Evolutionary conservation across 225 moss, liverwort and hornwort genomes (phyloP).

Genomic region (Sphagnum contortum): DNA sequence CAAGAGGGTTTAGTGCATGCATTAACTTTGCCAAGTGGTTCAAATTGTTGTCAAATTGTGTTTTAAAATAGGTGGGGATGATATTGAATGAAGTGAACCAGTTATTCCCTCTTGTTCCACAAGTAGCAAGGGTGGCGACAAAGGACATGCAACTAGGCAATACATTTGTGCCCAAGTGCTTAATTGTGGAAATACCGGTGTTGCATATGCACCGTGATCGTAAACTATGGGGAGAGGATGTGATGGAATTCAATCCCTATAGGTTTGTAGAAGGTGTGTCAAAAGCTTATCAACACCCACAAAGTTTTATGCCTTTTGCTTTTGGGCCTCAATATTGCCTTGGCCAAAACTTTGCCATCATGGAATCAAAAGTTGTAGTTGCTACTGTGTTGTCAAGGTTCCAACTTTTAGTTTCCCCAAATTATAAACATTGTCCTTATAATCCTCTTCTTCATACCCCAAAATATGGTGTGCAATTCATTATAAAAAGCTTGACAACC

Average conservation of each 20-base stretch:
- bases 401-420: not conserved
- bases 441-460: too few species aligned
- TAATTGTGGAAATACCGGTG: slow-evolving; percentile 18
- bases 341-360: slow-evolving; percentile 25
- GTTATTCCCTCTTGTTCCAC: slow-evolving; percentile 20
- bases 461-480: too few species aligned
- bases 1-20: too few species aligned
- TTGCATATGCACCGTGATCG: slow-evolving; percentile 19
- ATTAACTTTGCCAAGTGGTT: too few species aligned
- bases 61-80: slow-evolving; percentile 45
- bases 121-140: slow-evolving; percentile 9
- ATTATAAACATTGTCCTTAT: too few species aligned
- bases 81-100: slow-evolving; percentile 28
- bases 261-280: slow-evolving; percentile 17
- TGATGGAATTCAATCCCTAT: slow-evolving; percentile 19
- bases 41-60: too few species aligned
- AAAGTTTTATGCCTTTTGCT: slow-evolving; percentile 18
- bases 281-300: slow-evolving; percentile 4
- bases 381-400: slow-evolving; percentile 19
- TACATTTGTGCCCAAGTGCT: slow-evolving; percentile 18
- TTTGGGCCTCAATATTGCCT: slow-evolving; percentile 28
- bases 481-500: too few species aligned
- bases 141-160: slow-evolving; percentile 22
- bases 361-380: slow-evolving; percentile 28
- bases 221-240: slow-evolving; percentile 31